phyloP scores from a whole-genome alignment of 352 stramenopile genomes.

The Phytophthora fragariaefolia region DNA sequence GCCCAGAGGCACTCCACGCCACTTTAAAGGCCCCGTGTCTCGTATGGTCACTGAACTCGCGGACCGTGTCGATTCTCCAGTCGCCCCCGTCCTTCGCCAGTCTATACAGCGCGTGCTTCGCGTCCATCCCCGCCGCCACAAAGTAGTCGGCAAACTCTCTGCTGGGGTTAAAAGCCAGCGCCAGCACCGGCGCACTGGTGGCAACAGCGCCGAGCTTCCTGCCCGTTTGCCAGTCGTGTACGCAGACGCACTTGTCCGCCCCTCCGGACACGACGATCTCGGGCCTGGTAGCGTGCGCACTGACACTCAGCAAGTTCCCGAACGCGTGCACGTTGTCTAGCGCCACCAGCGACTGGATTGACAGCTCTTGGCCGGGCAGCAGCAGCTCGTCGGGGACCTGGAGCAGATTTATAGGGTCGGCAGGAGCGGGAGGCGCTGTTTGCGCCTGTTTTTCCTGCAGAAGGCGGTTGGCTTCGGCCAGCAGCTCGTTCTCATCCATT shows the following conservation, averaged over 20 bases:
- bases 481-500: constrained; percentile 76
- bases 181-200: constrained; percentile 59
- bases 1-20: constrained; percentile 61
- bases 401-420: constrained; percentile 28
- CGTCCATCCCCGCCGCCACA: constrained; percentile 77
- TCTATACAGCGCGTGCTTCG: constrained; percentile 62
- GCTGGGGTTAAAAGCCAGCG: constrained; percentile 66
- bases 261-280: constrained; percentile 67
- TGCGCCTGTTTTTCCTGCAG: constrained; percentile 60
- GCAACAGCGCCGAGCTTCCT: constrained; percentile 48
- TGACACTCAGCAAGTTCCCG: constrained; percentile 75
- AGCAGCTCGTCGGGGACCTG: constrained; percentile 79
- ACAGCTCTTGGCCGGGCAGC: constrained; percentile 50
- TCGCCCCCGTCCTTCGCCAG: constrained; percentile 41
- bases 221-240: constrained; percentile 68
- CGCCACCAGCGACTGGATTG: constrained; percentile 29
- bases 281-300: constrained; percentile 40
- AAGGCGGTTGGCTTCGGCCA: constrained; percentile 76
- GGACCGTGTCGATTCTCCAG: constrained; percentile 52
- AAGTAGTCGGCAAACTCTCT: constrained; percentile 54
- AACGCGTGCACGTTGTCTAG: constrained; percentile 67
- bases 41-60: constrained; percentile 73
- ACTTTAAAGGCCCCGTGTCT: constrained; percentile 72
- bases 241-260: constrained; percentile 76
- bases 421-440: background rate